These are phyloP conservation scores for Vitis rotundifolia DNA, from an alignment of 164 flowering plant genomes.

Conservation along the genomic window DNA sequence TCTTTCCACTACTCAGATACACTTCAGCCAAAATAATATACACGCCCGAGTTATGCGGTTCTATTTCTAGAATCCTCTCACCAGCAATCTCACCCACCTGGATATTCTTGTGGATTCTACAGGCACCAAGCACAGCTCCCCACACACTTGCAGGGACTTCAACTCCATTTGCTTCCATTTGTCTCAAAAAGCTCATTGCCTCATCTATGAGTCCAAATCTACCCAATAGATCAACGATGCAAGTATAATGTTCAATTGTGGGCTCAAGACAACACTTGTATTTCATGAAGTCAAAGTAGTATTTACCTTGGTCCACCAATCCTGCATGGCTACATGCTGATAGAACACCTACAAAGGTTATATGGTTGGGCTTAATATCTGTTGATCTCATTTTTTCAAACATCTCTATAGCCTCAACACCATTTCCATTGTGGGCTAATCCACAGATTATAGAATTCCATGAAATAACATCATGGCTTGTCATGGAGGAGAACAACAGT, in stretches of 20 bases:
- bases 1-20: slow-evolving; percentile 41
- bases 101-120: slow-evolving; percentile 54
- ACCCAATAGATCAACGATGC: slow-evolving; percentile 65
- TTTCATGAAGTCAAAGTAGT: slow-evolving; percentile 54
- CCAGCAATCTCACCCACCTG: slow-evolving; percentile 57
- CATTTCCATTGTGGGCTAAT: slow-evolving; percentile 61
- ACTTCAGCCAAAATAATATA: slow-evolving; percentile 66
- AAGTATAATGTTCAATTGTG: slow-evolving; percentile 59
- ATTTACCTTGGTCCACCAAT: slow-evolving; percentile 48
- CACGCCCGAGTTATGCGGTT: slow-evolving; percentile 55
- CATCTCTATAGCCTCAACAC: slow-evolving; percentile 45
- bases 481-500: slow-evolving; percentile 41
- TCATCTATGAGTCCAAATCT: slow-evolving; percentile 56
- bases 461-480: slow-evolving; percentile 46
- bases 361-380: slow-evolving; percentile 42
- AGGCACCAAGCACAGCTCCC: slow-evolving; percentile 75
- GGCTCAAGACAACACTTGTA: slow-evolving; percentile 47
- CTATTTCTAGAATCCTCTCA: slow-evolving; percentile 45
- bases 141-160: slow-evolving; percentile 53
- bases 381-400: slow-evolving; percentile 49
- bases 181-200: slow-evolving; percentile 40
- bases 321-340: slow-evolving; percentile 70
- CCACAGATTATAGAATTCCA: slow-evolving; percentile 81
- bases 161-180: slow-evolving; percentile 45
- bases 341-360: slow-evolving; percentile 63